Conservation (phyloP, 1,139 yeast genomes). For the Geotrichum australiense region DNA sequence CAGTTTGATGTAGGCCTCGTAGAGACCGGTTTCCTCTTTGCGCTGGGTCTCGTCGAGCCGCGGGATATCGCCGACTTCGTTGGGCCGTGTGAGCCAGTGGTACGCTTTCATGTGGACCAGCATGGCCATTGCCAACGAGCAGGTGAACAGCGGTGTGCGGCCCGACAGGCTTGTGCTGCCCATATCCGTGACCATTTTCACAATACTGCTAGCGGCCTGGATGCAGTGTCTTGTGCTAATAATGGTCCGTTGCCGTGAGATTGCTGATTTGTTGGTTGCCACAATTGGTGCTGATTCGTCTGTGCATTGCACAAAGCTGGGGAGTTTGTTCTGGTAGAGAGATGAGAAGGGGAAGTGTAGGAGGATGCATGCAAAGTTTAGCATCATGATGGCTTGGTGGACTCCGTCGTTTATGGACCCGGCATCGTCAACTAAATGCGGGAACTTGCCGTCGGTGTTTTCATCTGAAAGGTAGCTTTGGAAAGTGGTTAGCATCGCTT, state of each 20-base stretch:
- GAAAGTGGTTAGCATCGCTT: conserved; percentile 17
- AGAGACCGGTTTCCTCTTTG: conserved; percentile 14
- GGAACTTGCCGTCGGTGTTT: conserved; percentile 9
- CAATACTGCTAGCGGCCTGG: conserved; percentile 18
- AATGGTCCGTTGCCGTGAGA: conserved; percentile 9
- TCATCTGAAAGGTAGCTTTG: conserved; percentile 16
- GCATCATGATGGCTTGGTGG: conserved; percentile 17
- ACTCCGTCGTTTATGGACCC: conserved; percentile 18
- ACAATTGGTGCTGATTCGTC: conserved; percentile 16
- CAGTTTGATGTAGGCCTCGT: conserved; percentile 16
- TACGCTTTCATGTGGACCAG: conserved; percentile 20
- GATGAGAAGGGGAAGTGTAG: conserved; percentile 18
- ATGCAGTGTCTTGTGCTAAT: conserved; percentile 17
- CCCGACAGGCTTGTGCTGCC: conserved; percentile 11
- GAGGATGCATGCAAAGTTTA: conserved; percentile 18
- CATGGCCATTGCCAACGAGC: conserved; percentile 18
- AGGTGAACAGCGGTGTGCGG: conserved; percentile 17
- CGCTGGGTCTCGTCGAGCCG: conserved; percentile 12
- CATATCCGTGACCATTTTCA: conserved; percentile 16
- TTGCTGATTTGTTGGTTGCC: conserved; percentile 7
- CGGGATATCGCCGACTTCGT: conserved; percentile 2
- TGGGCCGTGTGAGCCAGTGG: conserved; percentile 17
- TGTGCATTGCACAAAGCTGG: conserved; percentile 18
- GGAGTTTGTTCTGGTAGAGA: conserved; percentile 18
- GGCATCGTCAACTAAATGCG: conserved; percentile 15